Percentiles rank a stretch among this genome's conserved stretches.
phyloP scores from a whole-genome alignment of 768 basidiomycete species.

The Strobilomyces confusus region DNA sequence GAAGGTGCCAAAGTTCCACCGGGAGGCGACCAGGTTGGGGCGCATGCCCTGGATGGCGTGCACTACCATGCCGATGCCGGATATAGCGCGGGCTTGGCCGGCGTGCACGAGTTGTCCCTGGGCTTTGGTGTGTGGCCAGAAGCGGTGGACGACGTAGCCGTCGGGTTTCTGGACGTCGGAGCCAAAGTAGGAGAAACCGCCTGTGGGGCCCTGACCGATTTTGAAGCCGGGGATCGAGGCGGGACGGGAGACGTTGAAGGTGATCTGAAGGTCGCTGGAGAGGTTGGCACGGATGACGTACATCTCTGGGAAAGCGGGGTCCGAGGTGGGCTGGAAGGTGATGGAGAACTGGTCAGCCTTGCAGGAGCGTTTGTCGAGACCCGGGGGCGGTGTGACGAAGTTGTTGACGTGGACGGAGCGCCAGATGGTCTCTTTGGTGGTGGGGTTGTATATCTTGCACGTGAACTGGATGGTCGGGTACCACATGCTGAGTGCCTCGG shows the following conservation, averaged over 20 bases:
- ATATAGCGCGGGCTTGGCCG: slow-evolving; percentile 53
- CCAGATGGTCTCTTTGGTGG: slow-evolving; percentile 73
- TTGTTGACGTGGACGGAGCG: slow-evolving; percentile 82
- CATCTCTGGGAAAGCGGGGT: slow-evolving; percentile 61
- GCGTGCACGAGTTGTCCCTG: slow-evolving; percentile 66
- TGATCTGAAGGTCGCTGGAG: slow-evolving; percentile 74
- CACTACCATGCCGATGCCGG: slow-evolving; percentile 80
- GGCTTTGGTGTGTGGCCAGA: slow-evolving; percentile 73
- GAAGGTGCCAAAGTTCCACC: slow-evolving; percentile 97
- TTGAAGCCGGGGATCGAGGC: slow-evolving; percentile 82
- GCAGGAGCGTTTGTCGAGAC: slow-evolving; percentile 80
- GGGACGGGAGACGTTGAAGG: slow-evolving; percentile 68
- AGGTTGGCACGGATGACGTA: slow-evolving; percentile 81
- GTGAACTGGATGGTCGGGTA: slow-evolving; percentile 94
- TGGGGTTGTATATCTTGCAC: slow-evolving; percentile 81
- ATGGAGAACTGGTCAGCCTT: slow-evolving; percentile 84
- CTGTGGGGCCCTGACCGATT: slow-evolving; percentile 81
- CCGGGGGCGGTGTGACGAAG: slow-evolving; percentile 71
- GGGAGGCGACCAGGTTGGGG: slow-evolving; percentile 84
- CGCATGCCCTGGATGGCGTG: slow-evolving; percentile 99
- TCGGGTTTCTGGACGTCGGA: slow-evolving; percentile 62
- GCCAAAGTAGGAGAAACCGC: slow-evolving; percentile 89
- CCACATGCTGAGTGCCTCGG: slow-evolving; percentile 59
- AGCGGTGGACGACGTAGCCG: slow-evolving; percentile 85
- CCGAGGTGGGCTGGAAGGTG: slow-evolving; percentile 53